phyloP scores from a whole-genome alignment of 2,329 filamentous ascomycete genomes.

The Lizonia empirigonia region DNA sequence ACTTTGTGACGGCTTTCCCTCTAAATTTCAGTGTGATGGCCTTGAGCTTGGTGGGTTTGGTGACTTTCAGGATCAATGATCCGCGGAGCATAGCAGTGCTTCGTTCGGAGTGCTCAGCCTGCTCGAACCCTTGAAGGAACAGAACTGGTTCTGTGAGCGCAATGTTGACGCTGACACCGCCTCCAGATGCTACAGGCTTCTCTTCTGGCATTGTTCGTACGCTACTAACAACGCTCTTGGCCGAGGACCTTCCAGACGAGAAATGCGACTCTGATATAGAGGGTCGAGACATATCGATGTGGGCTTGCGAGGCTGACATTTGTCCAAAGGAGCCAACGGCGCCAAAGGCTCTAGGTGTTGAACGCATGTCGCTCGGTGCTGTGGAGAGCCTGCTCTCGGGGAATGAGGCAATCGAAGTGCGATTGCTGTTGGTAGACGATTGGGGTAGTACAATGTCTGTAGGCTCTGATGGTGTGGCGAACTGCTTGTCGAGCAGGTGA shows the following conservation, averaged over 20 bases:
- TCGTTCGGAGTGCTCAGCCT: slow-evolving; percentile 66
- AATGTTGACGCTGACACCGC: slow-evolving; percentile 75
- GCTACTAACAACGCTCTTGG: slow-evolving; percentile 44
- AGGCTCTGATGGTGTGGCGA: slow-evolving; percentile 29
- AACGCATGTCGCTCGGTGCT: slow-evolving; percentile 46
- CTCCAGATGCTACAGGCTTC: slow-evolving; percentile 79
- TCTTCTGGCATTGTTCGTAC: slow-evolving; percentile 51
- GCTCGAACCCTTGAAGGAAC: slow-evolving; percentile 79
- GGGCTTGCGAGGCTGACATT: slow-evolving; percentile 39
- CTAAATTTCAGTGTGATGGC: slow-evolving; percentile 84
- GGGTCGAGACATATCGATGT: slow-evolving; percentile 49
- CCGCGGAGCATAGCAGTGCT: slow-evolving; percentile 85
- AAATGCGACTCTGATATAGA: slow-evolving; percentile 49
- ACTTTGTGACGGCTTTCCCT: slow-evolving; percentile 86
- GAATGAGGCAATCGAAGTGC: slow-evolving; percentile 35
- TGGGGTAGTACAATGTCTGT: slow-evolving; percentile 29
- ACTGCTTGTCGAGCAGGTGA: slow-evolving; percentile 51
- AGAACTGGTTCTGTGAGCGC: slow-evolving; percentile 79
- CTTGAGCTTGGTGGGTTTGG: slow-evolving; percentile 92
- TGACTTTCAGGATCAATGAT: slow-evolving; percentile 78
- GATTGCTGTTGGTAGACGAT: slow-evolving; percentile 40
- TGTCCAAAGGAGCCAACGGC: slow-evolving; percentile 20
- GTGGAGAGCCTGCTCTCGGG: slow-evolving; percentile 35
- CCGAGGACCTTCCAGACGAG: slow-evolving; percentile 43
- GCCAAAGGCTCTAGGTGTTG: slow-evolving; percentile 47